Conservation (phyloP, 192 early-diverging fungal genomes). For the Backusella liffmaniae region DNA sequence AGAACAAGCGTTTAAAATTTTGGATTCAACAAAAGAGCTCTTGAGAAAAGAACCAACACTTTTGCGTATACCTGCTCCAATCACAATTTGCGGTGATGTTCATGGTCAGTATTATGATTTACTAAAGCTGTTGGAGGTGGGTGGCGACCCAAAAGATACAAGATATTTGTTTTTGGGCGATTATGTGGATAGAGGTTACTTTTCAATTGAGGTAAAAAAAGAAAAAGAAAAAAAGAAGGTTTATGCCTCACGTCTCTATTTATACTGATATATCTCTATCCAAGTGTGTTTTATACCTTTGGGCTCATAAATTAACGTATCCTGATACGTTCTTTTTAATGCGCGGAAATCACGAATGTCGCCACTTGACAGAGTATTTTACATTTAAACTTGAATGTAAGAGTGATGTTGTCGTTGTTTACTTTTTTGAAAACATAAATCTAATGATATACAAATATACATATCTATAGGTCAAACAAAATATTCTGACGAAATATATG, state of each 20-base stretch:
- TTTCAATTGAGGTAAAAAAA: constrained; percentile 81
- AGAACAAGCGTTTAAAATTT: constrained; percentile 84
- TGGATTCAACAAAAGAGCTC: constrained; percentile 74
- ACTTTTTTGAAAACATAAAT: constrained; percentile 25
- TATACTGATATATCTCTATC: background rate
- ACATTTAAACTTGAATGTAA: constrained; percentile 96
- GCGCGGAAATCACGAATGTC: constrained; percentile 97
- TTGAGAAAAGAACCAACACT: constrained; percentile 79
- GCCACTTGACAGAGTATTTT: constrained; percentile 97
- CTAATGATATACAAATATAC: background rate
- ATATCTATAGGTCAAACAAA: constrained; percentile 56
- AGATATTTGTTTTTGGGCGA: constrained; percentile 96
- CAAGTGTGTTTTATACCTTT: constrained; percentile 85
- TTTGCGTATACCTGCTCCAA: constrained; percentile 82
- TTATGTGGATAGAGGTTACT: constrained; percentile 98
- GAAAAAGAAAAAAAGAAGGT: background rate
- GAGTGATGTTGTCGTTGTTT: constrained; percentile 71
- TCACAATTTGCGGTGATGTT: constrained; percentile 94
- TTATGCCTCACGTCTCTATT: background rate
- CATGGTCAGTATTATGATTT: constrained; percentile 98
- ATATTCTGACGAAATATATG: constrained; percentile 86
- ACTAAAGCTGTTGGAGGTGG: constrained; percentile 89
- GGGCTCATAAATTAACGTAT: constrained; percentile 87
- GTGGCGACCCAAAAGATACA: constrained; percentile 81
- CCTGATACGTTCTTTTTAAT: constrained; percentile 84